phyloP scores from a whole-genome alignment of 2,329 filamentous ascomycete species.

The Fusarium palustre region DNA sequence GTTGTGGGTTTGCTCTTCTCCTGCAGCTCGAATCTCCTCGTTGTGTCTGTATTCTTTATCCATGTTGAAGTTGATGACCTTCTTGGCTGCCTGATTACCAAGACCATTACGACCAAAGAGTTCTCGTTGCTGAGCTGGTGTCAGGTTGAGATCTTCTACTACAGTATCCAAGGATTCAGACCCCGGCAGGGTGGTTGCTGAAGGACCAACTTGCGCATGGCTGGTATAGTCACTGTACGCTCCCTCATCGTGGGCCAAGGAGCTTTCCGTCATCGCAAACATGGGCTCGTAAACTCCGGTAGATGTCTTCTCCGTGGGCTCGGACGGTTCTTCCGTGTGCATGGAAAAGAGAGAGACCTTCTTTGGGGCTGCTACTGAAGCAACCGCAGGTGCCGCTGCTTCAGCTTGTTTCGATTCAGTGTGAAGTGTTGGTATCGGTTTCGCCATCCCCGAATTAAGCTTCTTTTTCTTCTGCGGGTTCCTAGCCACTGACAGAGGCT shows the following conservation, averaged over 20 bases:
- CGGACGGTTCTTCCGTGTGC: conserved; percentile 55
- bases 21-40: conserved; percentile 76
- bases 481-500: conserved; percentile 84
- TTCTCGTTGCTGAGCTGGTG: conserved; percentile 80
- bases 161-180: conserved; percentile 75
- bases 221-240: conserved; percentile 50
- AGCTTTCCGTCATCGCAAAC: conserved; percentile 54
- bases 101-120: conserved; percentile 79
- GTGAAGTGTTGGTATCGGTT: conserved; percentile 12
- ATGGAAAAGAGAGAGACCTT: conserved; percentile 79
- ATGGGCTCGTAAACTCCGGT: conserved; percentile 63
- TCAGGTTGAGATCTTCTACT: conserved; percentile 82
- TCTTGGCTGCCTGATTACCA: conserved; percentile 57
- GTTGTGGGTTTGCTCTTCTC: conserved; percentile 80
- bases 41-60: conserved; percentile 89
- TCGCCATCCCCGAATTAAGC: conserved; percentile 41
- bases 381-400: conserved; percentile 22
- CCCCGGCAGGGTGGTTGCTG: conserved; percentile 46
- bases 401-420: conserved; percentile 36
- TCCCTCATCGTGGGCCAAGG: conserved; percentile 34
- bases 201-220: conserved; percentile 49
- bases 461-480: conserved; percentile 78
- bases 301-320: conserved; percentile 38
- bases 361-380: conserved; percentile 53
- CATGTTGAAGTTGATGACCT: conserved; percentile 87